Conservation (phyloP, 2,329 filamentous ascomycete genomes). For the Ophiocordyceps polyrhachis-furcata region DNA sequence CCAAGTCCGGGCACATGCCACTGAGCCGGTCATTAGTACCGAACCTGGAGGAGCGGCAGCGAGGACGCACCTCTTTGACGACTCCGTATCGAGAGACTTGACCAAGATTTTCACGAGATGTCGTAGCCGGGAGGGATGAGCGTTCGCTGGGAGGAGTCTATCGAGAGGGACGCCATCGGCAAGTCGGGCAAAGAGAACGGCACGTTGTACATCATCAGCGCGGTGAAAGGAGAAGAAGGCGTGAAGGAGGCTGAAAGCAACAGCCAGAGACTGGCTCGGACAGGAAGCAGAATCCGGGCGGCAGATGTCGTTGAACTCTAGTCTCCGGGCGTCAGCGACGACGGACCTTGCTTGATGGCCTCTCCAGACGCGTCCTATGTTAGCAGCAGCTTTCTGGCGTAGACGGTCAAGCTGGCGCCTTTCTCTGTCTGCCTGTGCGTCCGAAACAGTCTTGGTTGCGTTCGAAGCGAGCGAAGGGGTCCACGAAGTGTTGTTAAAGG, state of each 20-base stretch:
- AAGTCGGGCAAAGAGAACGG: slow-evolving; percentile 27
- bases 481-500: slow-evolving; percentile 50
- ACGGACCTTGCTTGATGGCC: slow-evolving; percentile 46
- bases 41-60: neutral
- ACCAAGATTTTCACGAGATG: slow-evolving; percentile 19
- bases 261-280: slow-evolving; percentile 15
- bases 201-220: slow-evolving; percentile 27
- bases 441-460: slow-evolving; percentile 59
- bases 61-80: slow-evolving; percentile 8
- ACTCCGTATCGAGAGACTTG: slow-evolving; percentile 11
- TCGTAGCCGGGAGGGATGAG: slow-evolving; percentile 13
- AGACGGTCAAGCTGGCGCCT: slow-evolving; percentile 67
- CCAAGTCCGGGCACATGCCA: slow-evolving; percentile 2
- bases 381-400: slow-evolving; percentile 51
- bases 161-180: slow-evolving; percentile 17
- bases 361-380: slow-evolving; percentile 68
- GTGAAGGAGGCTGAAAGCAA: slow-evolving; percentile 28
- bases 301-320: slow-evolving; percentile 44
- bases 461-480: slow-evolving; percentile 37
- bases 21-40: neutral
- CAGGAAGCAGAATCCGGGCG: slow-evolving; percentile 14
- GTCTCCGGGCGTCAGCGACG: slow-evolving; percentile 38
- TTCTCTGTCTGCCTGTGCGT: slow-evolving; percentile 72
- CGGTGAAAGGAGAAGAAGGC: slow-evolving; percentile 26
- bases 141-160: slow-evolving; percentile 14